Conservation (phyloP, 1,139 yeast species). For the Wickerhamomyces sp. region DNA sequence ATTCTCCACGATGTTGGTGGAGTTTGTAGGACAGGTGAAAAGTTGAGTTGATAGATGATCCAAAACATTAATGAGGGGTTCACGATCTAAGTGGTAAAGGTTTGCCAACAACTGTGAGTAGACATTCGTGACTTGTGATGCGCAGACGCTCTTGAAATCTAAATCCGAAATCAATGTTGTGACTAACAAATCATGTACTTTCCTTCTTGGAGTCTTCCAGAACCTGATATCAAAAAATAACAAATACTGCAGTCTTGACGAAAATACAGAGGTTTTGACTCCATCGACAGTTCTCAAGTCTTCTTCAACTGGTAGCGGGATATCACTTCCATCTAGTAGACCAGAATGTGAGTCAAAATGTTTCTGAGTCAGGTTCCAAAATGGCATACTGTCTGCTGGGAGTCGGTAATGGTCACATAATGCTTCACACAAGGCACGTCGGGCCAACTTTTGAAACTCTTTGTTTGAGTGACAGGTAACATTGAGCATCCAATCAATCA, state of each 20-base stretch:
- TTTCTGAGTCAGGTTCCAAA: constrained; percentile 23
- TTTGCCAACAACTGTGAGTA: constrained; percentile 50
- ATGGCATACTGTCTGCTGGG: constrained; percentile 13
- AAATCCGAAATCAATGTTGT: constrained; percentile 51
- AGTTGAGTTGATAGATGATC: constrained; percentile 56
- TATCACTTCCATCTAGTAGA: constrained; percentile 36
- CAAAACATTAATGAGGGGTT: constrained; percentile 53
- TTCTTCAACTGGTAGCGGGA: constrained; percentile 25
- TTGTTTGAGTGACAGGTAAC: constrained; percentile 33
- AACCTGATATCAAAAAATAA: constrained; percentile 53
- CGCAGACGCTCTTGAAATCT: constrained; percentile 40
- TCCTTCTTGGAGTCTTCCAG: constrained; percentile 44
- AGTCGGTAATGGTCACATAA: constrained; percentile 15
- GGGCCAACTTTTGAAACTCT: constrained; percentile 29
- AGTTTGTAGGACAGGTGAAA: constrained; percentile 60
- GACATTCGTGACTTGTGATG: constrained; percentile 47
- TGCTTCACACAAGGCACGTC: constrained; percentile 27
- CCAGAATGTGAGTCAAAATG: constrained; percentile 22
- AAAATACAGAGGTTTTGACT: constrained; percentile 28
- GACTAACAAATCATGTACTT: constrained; percentile 42
- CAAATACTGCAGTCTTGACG: constrained; percentile 48
- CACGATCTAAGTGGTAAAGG: constrained; percentile 53
- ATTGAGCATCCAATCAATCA: constrained; percentile 47
- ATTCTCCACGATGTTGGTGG: constrained; percentile 34
- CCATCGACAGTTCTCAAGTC: constrained; percentile 6